phyloP scores from a whole-genome alignment of 2,329 filamentous ascomycete genomes.

The Aspergillus fructus region DNA sequence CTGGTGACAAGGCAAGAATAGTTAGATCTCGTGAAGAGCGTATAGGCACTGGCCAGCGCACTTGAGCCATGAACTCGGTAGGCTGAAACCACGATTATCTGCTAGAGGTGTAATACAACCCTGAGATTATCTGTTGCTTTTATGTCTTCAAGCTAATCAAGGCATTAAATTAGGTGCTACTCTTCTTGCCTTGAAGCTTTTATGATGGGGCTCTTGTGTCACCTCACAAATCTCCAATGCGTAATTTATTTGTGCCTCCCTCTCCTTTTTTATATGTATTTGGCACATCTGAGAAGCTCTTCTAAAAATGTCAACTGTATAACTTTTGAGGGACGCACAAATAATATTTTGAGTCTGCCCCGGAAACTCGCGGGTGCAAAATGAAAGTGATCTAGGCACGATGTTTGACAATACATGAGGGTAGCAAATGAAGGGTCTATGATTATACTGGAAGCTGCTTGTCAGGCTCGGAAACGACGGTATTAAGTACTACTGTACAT shows the following conservation, averaged over 20 bases:
- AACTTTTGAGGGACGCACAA: background rate
- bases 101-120: background rate
- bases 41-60: slow-evolving; percentile 37
- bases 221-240: background rate
- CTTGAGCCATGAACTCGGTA: background rate
- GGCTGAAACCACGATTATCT: background rate
- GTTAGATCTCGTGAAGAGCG: slow-evolving; percentile 48
- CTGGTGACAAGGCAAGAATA: slow-evolving; percentile 50
- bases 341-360: background rate
- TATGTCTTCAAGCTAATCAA: background rate
- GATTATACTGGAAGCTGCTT: background rate
- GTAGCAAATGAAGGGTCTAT: background rate
- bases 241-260: background rate
- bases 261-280: background rate
- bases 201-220: background rate
- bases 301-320: background rate
- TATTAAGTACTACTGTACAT: background rate
- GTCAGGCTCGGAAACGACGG: background rate
- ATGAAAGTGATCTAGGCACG: background rate
- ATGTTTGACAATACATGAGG: background rate
- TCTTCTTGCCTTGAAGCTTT: background rate
- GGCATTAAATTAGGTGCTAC: background rate
- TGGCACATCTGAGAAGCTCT: background rate
- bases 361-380: background rate
- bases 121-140: background rate